A percentile compares a stretch with the other conserved stretches of the same genome.
phyloP scores from a whole-genome alignment of 2,329 filamentous ascomycete species.

The Plectosphaerella sp. region DNA sequence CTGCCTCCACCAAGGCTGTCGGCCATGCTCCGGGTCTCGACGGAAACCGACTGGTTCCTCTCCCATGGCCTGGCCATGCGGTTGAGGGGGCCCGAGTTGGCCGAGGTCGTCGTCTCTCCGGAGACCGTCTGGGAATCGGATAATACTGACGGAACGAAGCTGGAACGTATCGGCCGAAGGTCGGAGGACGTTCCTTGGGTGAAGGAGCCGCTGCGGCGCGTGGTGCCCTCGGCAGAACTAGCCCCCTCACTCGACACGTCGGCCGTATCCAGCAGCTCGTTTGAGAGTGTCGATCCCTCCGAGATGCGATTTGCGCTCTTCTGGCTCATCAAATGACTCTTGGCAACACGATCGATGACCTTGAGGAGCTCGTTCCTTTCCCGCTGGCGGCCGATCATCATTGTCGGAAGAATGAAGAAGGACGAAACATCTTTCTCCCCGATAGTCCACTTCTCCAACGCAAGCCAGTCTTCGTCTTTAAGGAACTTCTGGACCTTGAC shows the following conservation, averaged over 20 bases:
- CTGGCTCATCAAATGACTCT: slow-evolving; percentile 50
- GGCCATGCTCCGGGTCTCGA: slow-evolving; percentile 40
- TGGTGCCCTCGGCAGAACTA: slow-evolving; percentile 51
- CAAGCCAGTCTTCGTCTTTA: slow-evolving; percentile 66
- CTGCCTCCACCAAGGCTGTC: slow-evolving; percentile 33
- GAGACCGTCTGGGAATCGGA: slow-evolving; percentile 36
- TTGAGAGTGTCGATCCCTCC: slow-evolving; percentile 50
- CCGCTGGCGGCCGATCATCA: slow-evolving; percentile 73
- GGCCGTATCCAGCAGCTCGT: slow-evolving; percentile 40
- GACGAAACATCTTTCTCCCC: slow-evolving; percentile 86
- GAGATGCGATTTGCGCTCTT: slow-evolving; percentile 41
- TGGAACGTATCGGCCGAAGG: slow-evolving; percentile 29
- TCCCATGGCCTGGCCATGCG: slow-evolving; percentile 44
- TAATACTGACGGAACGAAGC: slow-evolving; percentile 33
- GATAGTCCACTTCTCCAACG: slow-evolving; percentile 69
- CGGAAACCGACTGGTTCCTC: slow-evolving; percentile 44
- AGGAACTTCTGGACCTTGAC: slow-evolving; percentile 69
- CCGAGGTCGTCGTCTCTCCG: slow-evolving; percentile 43
- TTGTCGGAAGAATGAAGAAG: slow-evolving; percentile 80
- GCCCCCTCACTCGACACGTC: slow-evolving; percentile 57
- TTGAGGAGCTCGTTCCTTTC: slow-evolving; percentile 67
- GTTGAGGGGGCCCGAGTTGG: slow-evolving; percentile 31
- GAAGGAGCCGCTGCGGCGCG: slow-evolving; percentile 45
- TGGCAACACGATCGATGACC: slow-evolving; percentile 73
- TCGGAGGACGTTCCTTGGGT: slow-evolving; percentile 40